These are phyloP conservation scores for Tilletia setariae DNA, from an alignment of 1,284 basidiomycete species.

Conservation along the genomic window DNA sequence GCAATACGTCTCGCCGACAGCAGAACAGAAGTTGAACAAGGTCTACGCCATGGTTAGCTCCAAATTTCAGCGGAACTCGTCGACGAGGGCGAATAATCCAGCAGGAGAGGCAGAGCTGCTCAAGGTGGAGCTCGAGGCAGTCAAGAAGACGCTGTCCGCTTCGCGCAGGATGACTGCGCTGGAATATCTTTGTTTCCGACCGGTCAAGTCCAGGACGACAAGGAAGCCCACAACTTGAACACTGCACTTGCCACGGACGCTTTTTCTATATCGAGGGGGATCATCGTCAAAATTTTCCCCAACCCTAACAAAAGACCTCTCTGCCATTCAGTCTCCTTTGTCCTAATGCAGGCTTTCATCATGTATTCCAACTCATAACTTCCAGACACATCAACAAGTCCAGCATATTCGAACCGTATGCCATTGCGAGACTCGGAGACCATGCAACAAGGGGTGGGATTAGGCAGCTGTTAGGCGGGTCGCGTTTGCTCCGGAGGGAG, in stretches of 20 bases:
- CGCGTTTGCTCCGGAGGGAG: not conserved
- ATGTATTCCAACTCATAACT: too few species aligned
- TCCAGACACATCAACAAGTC: too few species aligned
- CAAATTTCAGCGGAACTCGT: conserved; percentile 62
- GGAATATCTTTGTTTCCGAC: conserved; percentile 75
- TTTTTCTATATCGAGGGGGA: too few species aligned
- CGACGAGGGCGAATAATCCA: conserved; percentile 17
- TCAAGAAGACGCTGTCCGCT: conserved; percentile 83
- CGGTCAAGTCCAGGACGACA: conserved; percentile 18
- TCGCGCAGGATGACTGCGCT: conserved; percentile 84
- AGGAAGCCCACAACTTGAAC: conserved; percentile 8
- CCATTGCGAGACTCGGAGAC: too few species aligned
- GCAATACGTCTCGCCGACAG: conserved; percentile 75
- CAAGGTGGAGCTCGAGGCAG: conserved; percentile 71
- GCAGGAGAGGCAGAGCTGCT: conserved; percentile 60
- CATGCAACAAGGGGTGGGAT: too few species aligned
- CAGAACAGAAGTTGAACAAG: conserved; percentile 77
- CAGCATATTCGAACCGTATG: too few species aligned
- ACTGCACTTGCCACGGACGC: not conserved
- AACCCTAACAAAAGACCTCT: too few species aligned
- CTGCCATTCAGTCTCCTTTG: too few species aligned
- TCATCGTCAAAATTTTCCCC: too few species aligned
- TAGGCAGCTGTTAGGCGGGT: not conserved
- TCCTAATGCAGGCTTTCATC: too few species aligned
- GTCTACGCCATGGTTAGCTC: conserved; percentile 92